A percentile compares a stretch with the other conserved stretches of the same genome.
Conservation (phyloP, 441 rosid genomes). For the Erysimum cheiri region DNA sequence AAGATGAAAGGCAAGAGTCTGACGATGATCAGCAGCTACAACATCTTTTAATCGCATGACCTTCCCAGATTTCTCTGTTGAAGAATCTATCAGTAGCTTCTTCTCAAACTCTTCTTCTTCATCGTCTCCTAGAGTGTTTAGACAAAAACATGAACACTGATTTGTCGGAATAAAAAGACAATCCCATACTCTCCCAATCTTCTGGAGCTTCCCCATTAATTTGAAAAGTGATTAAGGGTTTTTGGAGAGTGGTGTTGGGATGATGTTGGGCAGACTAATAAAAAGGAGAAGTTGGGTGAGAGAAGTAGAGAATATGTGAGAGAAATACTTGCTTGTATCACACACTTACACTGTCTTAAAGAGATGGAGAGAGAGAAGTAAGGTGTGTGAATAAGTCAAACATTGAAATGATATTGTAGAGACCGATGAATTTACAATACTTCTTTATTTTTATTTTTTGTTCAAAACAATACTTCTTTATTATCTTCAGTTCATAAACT, state of each 20-base stretch:
- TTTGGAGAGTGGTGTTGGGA: conserved; percentile 7
- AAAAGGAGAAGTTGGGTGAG: conserved; percentile 26
- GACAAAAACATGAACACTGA: conserved; percentile 73
- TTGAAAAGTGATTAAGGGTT: conserved; percentile 16
- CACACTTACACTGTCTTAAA: conserved; percentile 46
- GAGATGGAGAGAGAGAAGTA: conserved; percentile 37
- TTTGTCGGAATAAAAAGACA: conserved; percentile 58
- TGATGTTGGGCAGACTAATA: conserved; percentile 21
- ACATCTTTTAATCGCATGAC: conserved; percentile 60
- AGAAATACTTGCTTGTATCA: conserved; percentile 42
- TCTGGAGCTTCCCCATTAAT: conserved; percentile 66
- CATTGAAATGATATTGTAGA: conserved; percentile 40
- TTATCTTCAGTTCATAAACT: conserved; percentile 16
- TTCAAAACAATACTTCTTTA: too few species aligned
- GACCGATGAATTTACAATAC: conserved; percentile 35
- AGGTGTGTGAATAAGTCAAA: conserved; percentile 42
- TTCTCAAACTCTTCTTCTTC: conserved; percentile 57
- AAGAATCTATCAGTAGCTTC: conserved; percentile 52
- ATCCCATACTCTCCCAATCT: conserved; percentile 70
- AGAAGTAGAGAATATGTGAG: conserved; percentile 27
- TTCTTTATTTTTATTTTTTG: too few species aligned
- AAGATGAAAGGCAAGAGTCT: conserved; percentile 79
- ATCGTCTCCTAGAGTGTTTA: conserved; percentile 50
- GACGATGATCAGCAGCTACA: conserved; percentile 58
- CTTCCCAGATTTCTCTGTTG: conserved; percentile 35